A percentile compares a stretch with the other conserved stretches of the same genome.
phyloP scores from a whole-genome alignment of 2,329 filamentous ascomycete genomes.

The Alternaria sp. region DNA sequence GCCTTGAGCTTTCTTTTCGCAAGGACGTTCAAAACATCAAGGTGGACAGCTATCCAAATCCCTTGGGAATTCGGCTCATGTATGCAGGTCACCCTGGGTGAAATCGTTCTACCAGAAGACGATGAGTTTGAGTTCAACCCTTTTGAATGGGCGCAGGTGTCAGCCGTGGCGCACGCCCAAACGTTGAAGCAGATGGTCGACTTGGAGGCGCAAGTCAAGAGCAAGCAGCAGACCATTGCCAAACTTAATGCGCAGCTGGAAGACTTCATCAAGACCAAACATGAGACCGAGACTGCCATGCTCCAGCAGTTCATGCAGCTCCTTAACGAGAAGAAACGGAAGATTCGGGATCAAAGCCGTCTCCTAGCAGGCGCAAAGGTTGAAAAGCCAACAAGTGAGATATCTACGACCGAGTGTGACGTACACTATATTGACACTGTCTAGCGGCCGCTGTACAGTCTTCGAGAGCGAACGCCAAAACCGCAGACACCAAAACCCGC shows the following conservation, averaged over 20 bases:
- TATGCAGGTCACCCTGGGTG: slow-evolving; percentile 66
- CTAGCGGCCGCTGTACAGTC: slow-evolving; percentile 43
- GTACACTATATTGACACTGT: not conserved
- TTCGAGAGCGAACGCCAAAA: slow-evolving; percentile 33
- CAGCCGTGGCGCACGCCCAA: slow-evolving; percentile 60
- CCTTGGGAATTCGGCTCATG: not conserved
- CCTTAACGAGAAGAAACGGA: slow-evolving; percentile 81
- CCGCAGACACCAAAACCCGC: slow-evolving; percentile 35
- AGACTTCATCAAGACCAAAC: slow-evolving; percentile 72
- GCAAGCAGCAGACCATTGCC: slow-evolving; percentile 65
- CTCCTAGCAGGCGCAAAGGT: slow-evolving; percentile 66
- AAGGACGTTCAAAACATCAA: slow-evolving; percentile 72
- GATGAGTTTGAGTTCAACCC: slow-evolving; percentile 68
- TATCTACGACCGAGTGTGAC: not conserved
- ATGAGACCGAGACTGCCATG: slow-evolving; percentile 71
- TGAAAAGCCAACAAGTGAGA: slow-evolving; percentile 40
- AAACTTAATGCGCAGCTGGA: slow-evolving; percentile 71
- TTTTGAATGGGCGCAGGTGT: slow-evolving; percentile 74
- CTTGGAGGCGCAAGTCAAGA: slow-evolving; percentile 54
- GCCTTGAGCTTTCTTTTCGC: slow-evolving; percentile 70
- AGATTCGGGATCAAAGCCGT: slow-evolving; percentile 77
- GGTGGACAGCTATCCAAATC: slow-evolving; percentile 55
- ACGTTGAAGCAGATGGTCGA: slow-evolving; percentile 57
- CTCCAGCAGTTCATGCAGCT: slow-evolving; percentile 75
- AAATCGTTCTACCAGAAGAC: slow-evolving; percentile 65